Evolutionary conservation across 768 basidiomycete species (phyloP).

Genomic region (Leccinum aurantiacum): DNA sequence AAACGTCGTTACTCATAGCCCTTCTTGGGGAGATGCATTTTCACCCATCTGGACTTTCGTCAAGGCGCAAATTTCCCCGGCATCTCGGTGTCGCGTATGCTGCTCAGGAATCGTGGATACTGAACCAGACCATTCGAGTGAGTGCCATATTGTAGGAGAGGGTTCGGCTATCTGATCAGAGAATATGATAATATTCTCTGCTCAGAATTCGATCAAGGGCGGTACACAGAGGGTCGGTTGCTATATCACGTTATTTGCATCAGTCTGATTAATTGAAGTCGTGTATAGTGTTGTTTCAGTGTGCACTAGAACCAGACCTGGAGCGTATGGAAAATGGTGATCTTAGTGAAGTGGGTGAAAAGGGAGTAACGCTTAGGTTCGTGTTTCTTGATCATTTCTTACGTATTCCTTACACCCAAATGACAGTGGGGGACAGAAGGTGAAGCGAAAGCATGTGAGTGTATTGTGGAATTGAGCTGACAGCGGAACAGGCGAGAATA

Average conservation of each 20-base stretch:
- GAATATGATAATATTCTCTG: slow-evolving; percentile 10
- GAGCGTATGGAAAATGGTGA: slow-evolving; percentile 57
- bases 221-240: slow-evolving; percentile 2
- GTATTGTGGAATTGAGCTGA: background rate
- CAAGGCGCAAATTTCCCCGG: slow-evolving; percentile 70
- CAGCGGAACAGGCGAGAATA: slow-evolving; percentile 41
- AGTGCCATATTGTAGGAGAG: background rate
- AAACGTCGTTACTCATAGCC: slow-evolving; percentile 66
- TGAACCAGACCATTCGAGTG: slow-evolving; percentile 72
- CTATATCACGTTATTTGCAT: background rate
- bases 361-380: slow-evolving; percentile 54
- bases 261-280: background rate
- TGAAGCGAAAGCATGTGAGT: background rate
- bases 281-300: slow-evolving; percentile 35
- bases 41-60: slow-evolving; percentile 46
- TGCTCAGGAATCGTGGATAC: slow-evolving; percentile 83
- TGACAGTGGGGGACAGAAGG: slow-evolving; percentile 15
- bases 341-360: slow-evolving; percentile 68
- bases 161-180: background rate
- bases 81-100: slow-evolving; percentile 71
- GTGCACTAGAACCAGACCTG: slow-evolving; percentile 44
- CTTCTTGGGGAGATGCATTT: slow-evolving; percentile 63
- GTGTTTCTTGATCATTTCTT: background rate
- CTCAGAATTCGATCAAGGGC: slow-evolving; percentile 5
- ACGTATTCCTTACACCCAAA: background rate